These are phyloP conservation scores for Mycena amicta DNA, from an alignment of 768 basidiomycete species.

Conservation along the genomic window DNA sequence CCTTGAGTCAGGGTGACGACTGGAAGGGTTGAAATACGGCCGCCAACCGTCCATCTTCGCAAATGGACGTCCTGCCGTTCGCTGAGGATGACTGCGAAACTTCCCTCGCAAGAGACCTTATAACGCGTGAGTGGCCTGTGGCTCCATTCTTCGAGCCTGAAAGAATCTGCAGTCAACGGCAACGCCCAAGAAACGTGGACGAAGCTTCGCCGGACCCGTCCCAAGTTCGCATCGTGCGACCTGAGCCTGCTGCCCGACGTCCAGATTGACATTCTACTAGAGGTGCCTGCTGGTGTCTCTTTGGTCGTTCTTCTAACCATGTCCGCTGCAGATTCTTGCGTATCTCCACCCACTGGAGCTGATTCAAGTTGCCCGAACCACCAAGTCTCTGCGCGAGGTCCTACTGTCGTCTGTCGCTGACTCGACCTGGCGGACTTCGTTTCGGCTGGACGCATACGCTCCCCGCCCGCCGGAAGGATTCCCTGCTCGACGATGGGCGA, in stretches of 20 bases:
- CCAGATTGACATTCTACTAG: conserved; percentile 4
- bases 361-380: not conserved
- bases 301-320: too few relatives aligned
- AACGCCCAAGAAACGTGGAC: not conserved
- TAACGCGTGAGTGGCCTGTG: not conserved
- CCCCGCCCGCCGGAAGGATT: not conserved
- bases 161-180: not conserved
- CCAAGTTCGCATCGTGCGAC: not conserved
- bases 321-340: not conserved
- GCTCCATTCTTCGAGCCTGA: not conserved
- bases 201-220: not conserved
- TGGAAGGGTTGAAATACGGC: too few relatives aligned
- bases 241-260: conserved; percentile 5
- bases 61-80: not conserved
- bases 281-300: not conserved
- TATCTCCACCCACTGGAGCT: conserved; percentile 13
- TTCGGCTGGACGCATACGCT: not conserved
- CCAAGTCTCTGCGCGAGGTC: conserved; percentile 1
- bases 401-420: conserved; percentile 4
- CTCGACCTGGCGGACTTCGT: conserved; percentile 7
- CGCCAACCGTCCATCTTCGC: too few relatives aligned
- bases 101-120: not conserved
- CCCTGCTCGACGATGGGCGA: conserved; percentile 9
- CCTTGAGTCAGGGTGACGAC: too few relatives aligned
- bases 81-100: not conserved